Percentiles rank a stretch among this genome's conserved stretches.
These are phyloP conservation scores for Pholiota adiposa DNA, from an alignment of 1,284 basidiomycete genomes.

Conservation along the genomic window DNA sequence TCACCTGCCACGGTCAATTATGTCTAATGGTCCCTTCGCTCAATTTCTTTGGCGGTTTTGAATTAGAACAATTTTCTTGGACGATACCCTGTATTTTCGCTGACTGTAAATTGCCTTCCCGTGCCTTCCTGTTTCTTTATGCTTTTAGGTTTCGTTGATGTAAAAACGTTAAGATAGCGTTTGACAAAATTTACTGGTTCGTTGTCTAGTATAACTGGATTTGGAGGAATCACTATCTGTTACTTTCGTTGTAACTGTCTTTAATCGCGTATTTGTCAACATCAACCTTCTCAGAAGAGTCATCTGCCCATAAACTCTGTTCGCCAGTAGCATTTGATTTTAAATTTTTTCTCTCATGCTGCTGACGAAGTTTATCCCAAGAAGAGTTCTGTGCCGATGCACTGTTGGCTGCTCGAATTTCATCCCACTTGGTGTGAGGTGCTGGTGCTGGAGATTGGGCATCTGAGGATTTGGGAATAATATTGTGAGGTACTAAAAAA, in stretches of 20 bases:
- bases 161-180: background rate
- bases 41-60: background rate
- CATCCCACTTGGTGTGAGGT: slow-evolving; percentile 57
- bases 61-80: background rate
- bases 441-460: slow-evolving; percentile 6
- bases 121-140: background rate
- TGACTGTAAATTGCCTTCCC: background rate
- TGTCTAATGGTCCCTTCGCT: background rate
- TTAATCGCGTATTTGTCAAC: slow-evolving; percentile 14
- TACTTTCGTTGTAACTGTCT: background rate
- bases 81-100: background rate
- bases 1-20: slow-evolving; percentile 23
- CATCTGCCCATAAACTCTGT: slow-evolving; percentile 16
- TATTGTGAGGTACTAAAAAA: slow-evolving; percentile 15
- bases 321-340: slow-evolving; percentile 2
- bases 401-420: slow-evolving; percentile 61
- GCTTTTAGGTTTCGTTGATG: background rate
- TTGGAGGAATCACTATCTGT: background rate
- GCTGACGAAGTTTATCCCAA: slow-evolving; percentile 70
- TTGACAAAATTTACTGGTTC: background rate
- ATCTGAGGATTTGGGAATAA: slow-evolving; percentile 10
- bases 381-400: slow-evolving; percentile 52
- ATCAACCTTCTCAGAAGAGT: slow-evolving; percentile 10
- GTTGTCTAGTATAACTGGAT: background rate
- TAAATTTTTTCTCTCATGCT: slow-evolving; percentile 47